Base-by-base conservation (phyloP, 2,329 filamentous ascomycete genomes). In the Colletotrichum liriopes region DNA sequence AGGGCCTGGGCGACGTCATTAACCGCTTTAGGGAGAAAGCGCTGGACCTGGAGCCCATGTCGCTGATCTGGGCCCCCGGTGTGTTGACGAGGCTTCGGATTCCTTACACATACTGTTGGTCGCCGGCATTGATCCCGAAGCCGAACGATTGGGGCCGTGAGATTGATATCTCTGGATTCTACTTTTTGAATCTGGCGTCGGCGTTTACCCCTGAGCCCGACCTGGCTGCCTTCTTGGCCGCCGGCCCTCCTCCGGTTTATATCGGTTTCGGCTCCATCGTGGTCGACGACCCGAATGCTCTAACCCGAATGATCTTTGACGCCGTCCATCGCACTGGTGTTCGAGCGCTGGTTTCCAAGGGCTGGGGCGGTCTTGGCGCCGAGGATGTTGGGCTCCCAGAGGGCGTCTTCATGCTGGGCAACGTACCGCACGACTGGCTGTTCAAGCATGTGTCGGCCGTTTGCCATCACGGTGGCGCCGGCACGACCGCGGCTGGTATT, bases 21-120 rank as follows among this genome's bases (percentile, higher is more conserved):
- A 98, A 98, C 78, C 89, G 91, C 14, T 98, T 98, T 78, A 88
- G 95, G 64, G 91, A 92, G 75, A 91, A 91, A 71, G 89, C 89
- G 18, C 86, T 97, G 1, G 92, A 93, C 35, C 84, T 98, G 0
- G 93, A 96, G 55, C 89, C 93, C 0, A 87, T 98, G 52, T 94
- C 93, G 73, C 85, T 94, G 9, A 91, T 97, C 60, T 96, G 93
- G 89, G 95, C 93, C 2, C 94, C 95, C 11, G 93, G 93, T 4
- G 89, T 97, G 79, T 85, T 97, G 18, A 91, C 90, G 55, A 90
- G 94, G 41, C 84, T 98, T 41, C 89, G 89, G 58, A 88, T 98
- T 20, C 94, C 95, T 0, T 94, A 94, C 76, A 97, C 95, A 0
- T 98, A 98, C 79, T 96, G 95, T 82, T 98, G 95, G 95, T 95